Percentiles rank a stretch among this genome's conserved stretches.
These are phyloP conservation scores for Eimeria sp. DNA, from an alignment of 169 alveolate genomes.

Conservation along the genomic window DNA sequence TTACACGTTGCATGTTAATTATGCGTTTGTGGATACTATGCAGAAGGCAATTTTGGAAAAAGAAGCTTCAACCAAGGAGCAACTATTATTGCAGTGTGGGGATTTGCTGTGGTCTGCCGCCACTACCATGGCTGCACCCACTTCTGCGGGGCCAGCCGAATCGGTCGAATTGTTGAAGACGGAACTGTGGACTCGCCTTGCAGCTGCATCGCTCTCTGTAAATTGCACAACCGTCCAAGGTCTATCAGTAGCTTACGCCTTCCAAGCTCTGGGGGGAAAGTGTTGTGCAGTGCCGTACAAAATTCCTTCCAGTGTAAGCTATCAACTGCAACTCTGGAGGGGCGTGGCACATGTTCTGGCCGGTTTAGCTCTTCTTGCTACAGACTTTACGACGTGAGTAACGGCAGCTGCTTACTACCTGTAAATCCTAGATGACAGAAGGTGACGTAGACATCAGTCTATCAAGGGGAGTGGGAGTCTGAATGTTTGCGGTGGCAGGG, in stretches of 20 bases:
- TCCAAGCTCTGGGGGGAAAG: constrained; percentile 58
- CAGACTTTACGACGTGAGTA: constrained; percentile 63
- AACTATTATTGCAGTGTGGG: constrained; percentile 52
- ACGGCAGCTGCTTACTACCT: neutral
- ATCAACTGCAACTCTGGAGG: constrained; percentile 56
- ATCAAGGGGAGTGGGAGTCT: neutral
- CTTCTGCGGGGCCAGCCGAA: constrained; percentile 18
- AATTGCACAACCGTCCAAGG: neutral
- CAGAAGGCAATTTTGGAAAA: constrained; percentile 69
- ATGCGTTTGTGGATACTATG: neutral
- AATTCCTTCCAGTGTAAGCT: neutral
- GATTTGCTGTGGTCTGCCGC: constrained; percentile 55
- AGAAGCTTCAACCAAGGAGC: constrained; percentile 35
- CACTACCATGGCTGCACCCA: constrained; percentile 29
- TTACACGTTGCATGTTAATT: neutral
- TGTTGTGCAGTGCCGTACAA: constrained; percentile 53
- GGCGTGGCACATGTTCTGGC: constrained; percentile 74
- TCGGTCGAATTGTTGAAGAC: constrained; percentile 12
- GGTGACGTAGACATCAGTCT: neutral
- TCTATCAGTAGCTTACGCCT: constrained; percentile 36
- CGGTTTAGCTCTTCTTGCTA: constrained; percentile 38
- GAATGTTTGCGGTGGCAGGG: constrained; percentile 22
- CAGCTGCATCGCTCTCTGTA: constrained; percentile 63
- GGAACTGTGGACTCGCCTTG: constrained; percentile 70
- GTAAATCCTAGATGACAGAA: neutral